These are phyloP conservation scores for Salix exigua DNA, from an alignment of 345 rosid species.

Conservation along the genomic window DNA sequence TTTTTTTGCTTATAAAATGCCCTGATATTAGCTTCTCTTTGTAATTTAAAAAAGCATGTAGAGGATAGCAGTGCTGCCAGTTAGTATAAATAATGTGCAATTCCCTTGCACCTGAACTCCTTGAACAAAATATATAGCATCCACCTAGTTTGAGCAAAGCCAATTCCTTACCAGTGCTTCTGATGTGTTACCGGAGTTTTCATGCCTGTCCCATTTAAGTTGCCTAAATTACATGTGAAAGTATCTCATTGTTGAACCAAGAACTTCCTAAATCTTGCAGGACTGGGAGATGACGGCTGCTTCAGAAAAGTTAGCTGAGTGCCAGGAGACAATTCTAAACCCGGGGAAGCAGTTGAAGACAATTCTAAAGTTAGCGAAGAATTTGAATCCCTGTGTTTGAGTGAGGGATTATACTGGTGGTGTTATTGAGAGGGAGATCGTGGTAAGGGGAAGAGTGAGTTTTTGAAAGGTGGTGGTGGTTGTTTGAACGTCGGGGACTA, in stretches of 20 bases:
- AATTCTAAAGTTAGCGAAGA: constrained; percentile 10
- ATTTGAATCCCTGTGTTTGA: too few relatives aligned
- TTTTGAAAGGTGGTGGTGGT: too few relatives aligned
- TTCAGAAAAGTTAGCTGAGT: constrained; percentile 88
- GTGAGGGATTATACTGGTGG: too few relatives aligned
- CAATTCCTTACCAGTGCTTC: neutral
- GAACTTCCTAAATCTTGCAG: constrained; percentile 37
- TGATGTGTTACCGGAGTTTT: neutral
- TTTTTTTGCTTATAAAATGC: too few relatives aligned
- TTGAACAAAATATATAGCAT: neutral
- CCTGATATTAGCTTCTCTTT: too few relatives aligned
- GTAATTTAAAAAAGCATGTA: neutral
- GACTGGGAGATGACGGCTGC: constrained; percentile 84
- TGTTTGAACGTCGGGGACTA: too few relatives aligned
- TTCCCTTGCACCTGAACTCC: too few relatives aligned
- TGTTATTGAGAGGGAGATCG: too few relatives aligned
- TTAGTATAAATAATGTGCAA: neutral
- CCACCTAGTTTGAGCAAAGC: neutral
- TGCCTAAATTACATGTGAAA: neutral
- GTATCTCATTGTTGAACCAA: neutral
- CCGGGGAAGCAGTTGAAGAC: constrained; percentile 87
- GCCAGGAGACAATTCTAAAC: constrained; percentile 82
- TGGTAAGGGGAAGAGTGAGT: too few relatives aligned
- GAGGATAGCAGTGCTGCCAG: neutral
- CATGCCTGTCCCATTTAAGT: neutral